Evolutionary conservation across 73 alveolate genomes (phyloP), one percentile per base, ranked within the genome.

Genomic region (Paramecium sonneborni): DNA sequence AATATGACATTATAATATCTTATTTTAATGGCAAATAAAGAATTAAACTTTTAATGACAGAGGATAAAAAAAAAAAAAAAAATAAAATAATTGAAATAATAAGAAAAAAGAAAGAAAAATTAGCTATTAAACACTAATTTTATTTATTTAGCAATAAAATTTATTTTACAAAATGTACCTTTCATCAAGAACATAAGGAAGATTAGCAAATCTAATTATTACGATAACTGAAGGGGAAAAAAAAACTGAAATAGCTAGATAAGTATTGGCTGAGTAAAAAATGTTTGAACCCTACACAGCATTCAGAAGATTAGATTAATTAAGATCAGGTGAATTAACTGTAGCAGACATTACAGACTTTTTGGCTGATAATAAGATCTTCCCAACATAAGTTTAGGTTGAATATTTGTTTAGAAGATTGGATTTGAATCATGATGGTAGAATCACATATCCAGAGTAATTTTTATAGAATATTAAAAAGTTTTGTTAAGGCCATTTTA

Each of bases 241-340:
- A 21, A 67, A 67, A 26, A 67, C 85, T 30, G 85, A 67, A 34
- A 32, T 67, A 34, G 85, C 46, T 10, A 67, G 85, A 7, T 67
- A 67, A 67, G 85, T 67, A 11, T 10, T 67, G 11, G 85, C 85
- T 34, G 85, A 67, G 6, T 34, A 67, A 26, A 67, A 67, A 67
- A 67, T 67, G 85, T 67, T 67, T 24, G 85, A 67, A 34, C 85
- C 85, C 23, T 67, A 67, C 46, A 67, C 85, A 32, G 85, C 85
- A 3, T 67, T 67, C 46, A 20, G 85, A 67, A 67, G 85, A 67
- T 67, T 67, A n/a, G 85, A 67, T 67, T 34, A 67, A 67, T 26
- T 67, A 24, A 67, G 85, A 15, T 30, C 85, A 32, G 85, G 85
- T 67, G 85, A 67, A 21, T 34, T 67, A 32, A 67, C 85, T 67